Conservation (phyloP, 148 eudicot species). For the Rhododendron williamsianum region DNA sequence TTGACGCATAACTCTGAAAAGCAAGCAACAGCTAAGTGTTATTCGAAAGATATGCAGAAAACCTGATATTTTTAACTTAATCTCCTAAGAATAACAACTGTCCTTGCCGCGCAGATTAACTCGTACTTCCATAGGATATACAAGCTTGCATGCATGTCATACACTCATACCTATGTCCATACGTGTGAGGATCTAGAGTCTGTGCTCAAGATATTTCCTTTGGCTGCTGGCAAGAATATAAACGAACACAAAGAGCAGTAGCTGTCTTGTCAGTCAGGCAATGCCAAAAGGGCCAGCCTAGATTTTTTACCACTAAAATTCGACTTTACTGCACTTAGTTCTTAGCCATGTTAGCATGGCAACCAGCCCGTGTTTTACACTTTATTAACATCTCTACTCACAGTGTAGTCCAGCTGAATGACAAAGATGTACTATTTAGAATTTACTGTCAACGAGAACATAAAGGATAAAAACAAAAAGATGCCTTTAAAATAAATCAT, state of each 20-base stretch:
- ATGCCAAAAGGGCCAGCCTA: background rate
- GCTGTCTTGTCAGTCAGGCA: background rate
- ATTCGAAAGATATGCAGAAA: background rate
- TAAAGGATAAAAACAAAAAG: too few relatives aligned
- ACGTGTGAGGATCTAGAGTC: background rate
- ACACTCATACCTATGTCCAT: background rate
- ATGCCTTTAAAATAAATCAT: too few relatives aligned
- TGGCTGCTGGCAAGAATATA: background rate
- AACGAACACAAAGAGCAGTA: background rate
- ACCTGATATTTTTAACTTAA: background rate
- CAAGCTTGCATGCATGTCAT: background rate
- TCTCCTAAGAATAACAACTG: background rate
- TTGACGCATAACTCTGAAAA: slow-evolving; percentile 83
- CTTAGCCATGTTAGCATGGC: background rate
- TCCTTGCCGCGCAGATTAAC: background rate
- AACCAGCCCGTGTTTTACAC: too few relatives aligned
- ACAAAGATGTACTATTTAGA: too few relatives aligned
- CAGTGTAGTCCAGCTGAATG: too few relatives aligned
- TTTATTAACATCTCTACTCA: too few relatives aligned
- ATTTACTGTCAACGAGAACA: too few relatives aligned
- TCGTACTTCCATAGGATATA: background rate
- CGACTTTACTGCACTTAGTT: background rate
- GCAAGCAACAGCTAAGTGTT: slow-evolving; percentile 6
- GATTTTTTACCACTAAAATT: background rate
- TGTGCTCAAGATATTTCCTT: background rate